A percentile compares a stretch with the other conserved stretches of the same genome.
Conservation (phyloP, 257 asterid species). For the Coffea canephora region DNA sequence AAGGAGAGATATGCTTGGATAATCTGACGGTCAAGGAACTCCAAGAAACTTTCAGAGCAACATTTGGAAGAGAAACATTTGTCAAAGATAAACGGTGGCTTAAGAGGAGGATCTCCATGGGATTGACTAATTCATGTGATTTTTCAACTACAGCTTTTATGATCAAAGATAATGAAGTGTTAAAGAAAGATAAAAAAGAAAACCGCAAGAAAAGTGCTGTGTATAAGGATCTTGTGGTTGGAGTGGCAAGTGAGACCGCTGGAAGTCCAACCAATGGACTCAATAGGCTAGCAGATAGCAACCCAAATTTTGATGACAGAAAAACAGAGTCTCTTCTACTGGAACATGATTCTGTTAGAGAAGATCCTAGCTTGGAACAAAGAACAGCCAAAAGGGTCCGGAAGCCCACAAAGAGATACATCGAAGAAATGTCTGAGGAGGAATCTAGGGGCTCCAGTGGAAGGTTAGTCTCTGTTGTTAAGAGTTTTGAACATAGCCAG, state of each 20-base stretch:
- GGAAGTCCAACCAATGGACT: conserved; percentile 28
- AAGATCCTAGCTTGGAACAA: conserved; percentile 47
- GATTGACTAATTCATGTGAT: conserved; percentile 83
- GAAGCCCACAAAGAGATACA: conserved; percentile 85
- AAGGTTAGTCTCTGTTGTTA: conserved; percentile 35
- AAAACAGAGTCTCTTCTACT: conserved; percentile 23
- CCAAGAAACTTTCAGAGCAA: conserved; percentile 86
- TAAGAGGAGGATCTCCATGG: conserved; percentile 90
- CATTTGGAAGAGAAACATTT: conserved; percentile 91
- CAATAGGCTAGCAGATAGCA: conserved; percentile 34
- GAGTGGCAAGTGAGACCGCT: conserved; percentile 32
- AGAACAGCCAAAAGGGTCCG: conserved; percentile 78
- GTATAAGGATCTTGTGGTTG: conserved; percentile 44
- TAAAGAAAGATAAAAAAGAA: conserved; percentile 47
- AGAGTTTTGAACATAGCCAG: conserved; percentile 28
- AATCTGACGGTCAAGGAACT: conserved; percentile 77
- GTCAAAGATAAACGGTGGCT: conserved; percentile 98
- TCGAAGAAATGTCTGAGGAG: conserved; percentile 83
- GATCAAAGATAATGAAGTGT: conserved; percentile 53
- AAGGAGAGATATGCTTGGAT: conserved; percentile 83
- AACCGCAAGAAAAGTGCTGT: conserved; percentile 30
- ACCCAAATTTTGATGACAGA: conserved; percentile 31
- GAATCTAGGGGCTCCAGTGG: conserved; percentile 65
- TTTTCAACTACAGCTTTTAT: conserved; percentile 65
- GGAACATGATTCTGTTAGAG: conserved; percentile 39